Percentiles rank a stretch among this genome's conserved stretches.
Evolutionary conservation across 75 land plant genomes (phyloP).

Genomic region (Selaginella moellendorffii): DNA sequence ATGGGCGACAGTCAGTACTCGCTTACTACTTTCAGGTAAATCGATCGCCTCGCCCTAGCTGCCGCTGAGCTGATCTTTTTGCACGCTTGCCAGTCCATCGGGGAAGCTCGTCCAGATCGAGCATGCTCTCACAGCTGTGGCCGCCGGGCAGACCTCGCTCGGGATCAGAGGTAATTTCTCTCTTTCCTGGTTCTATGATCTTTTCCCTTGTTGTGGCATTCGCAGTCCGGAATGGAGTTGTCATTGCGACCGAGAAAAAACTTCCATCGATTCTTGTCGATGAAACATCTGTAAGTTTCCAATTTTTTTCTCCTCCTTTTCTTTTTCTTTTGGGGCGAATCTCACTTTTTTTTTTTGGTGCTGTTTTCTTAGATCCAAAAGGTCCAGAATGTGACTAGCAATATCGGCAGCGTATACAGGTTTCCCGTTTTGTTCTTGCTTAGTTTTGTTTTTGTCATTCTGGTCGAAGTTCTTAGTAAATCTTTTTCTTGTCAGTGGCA

Average conservation of each 20-base stretch:
- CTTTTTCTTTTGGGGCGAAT: not conserved
- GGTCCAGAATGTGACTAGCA: constrained; percentile 68
- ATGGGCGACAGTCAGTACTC: constrained; percentile 93
- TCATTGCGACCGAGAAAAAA: constrained; percentile 99
- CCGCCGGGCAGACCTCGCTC: constrained; percentile 92
- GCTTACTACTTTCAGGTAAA: not conserved
- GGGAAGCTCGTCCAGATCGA: constrained; percentile 99
- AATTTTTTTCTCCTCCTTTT: not conserved
- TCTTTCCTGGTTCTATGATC: too few species aligned
- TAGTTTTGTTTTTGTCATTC: constrained; percentile 1
- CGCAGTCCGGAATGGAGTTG: constrained; percentile 97
- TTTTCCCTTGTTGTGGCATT: not conserved
- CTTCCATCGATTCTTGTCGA: constrained; percentile 93
- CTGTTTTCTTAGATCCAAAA: constrained; percentile 53
- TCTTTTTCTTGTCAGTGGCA: constrained; percentile 51
- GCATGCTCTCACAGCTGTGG: constrained; percentile 89
- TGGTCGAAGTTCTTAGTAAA: not conserved
- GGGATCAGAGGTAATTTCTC: constrained; percentile 97
- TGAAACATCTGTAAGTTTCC: constrained; percentile 66
- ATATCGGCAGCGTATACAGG: constrained; percentile 98
- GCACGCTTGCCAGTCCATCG: constrained; percentile 92
- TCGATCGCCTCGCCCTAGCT: too few species aligned
- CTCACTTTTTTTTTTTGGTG: not conserved
- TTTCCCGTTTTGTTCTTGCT: constrained; percentile 11
- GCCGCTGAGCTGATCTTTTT: too few species aligned